A percentile compares a stretch with the other conserved stretches of the same genome.
Conservation (phyloP, 2,329 filamentous ascomycete genomes). For the Trichoderma arundinaceum region DNA sequence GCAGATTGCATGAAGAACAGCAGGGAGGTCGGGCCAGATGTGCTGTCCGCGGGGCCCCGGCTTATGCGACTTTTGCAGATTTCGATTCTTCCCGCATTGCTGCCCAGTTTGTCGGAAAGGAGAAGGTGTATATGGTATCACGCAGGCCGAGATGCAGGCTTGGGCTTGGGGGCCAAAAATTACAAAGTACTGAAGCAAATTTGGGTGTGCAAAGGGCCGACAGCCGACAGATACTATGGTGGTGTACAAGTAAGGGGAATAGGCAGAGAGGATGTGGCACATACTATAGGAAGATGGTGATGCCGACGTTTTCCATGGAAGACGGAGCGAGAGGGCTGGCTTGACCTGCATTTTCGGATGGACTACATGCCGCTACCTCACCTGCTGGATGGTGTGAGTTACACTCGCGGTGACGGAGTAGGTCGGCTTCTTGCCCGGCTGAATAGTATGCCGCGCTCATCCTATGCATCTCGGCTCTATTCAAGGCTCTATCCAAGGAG, state of each 20-base stretch:
- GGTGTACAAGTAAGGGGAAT: neutral
- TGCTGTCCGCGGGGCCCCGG: slow-evolving; percentile 11
- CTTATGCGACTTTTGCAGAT: slow-evolving; percentile 7
- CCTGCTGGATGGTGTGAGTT: neutral
- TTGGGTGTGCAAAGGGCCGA: slow-evolving; percentile 13
- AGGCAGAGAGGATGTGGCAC: neutral
- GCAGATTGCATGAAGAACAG: neutral
- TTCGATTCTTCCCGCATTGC: slow-evolving; percentile 11
- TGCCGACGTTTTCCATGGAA: neutral
- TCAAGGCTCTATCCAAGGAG: slow-evolving; percentile 8
- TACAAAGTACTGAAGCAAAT: neutral
- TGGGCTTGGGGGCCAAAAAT: neutral
- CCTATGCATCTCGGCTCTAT: slow-evolving; percentile 20
- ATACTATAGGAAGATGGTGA: slow-evolving; percentile 13
- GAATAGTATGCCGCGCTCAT: neutral
- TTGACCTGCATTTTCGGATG: neutral
- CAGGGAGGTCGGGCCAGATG: neutral
- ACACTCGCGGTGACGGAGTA: slow-evolving; percentile 1
- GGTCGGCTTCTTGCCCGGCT: slow-evolving; percentile 1
- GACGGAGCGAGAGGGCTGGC: neutral
- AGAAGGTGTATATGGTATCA: slow-evolving; percentile 24
- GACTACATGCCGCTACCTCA: neutral
- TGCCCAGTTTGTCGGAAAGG: slow-evolving; percentile 21
- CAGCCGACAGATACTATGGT: neutral
- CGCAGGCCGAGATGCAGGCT: slow-evolving; percentile 10